Evolutionary conservation across 129 eudicot species (phyloP), one percentile per base, ranked within the genome.

Genomic region (Chrysanthemum lavandulifolium): DNA sequence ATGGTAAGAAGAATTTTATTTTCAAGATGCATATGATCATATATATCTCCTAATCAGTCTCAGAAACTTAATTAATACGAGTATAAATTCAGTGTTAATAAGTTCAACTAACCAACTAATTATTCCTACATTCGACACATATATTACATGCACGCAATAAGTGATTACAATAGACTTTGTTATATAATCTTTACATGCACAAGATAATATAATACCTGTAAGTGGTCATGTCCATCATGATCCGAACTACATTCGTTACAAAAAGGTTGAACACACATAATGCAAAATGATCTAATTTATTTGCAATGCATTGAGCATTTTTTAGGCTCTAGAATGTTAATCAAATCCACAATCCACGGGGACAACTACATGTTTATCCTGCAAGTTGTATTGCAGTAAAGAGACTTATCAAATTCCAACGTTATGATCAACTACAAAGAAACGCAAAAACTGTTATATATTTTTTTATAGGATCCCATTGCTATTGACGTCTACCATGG

Each of bases 261-360:
- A 67, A 84, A 80, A 23, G 88, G 59, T 23, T 8, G 21, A 6
- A 53, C 52, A 66, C 85, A 84, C 16, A 77, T 60, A 3, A 80
- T 80, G 55, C 88, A 84, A 66, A 84, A 84, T 5, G 81, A 84
- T 84, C 85, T 64, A 76, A 62, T n/a, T 76, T 77, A 58, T 77
- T 55, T 15, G 21, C 60, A 60, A 66, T 80, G 88, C 62, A 36
- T 66, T 19, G 27, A 23, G 71, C 88, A 84, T 6, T 61, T 55
- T 33, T 73, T 65, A 18, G 73, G 81, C 23, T 69, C 72, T 59
- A 47, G 43, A 12, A 53, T 67, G 2, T 75, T 52, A 52, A 74
- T 77, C 85, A 84, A 62, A 73, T 77, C 61, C 65, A 45, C 53
- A 27, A 84, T 66, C 88, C 88, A 84, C 45, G 58, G 69, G 10